Evolutionary conservation across 1,284 basidiomycete species (phyloP).

Genomic region (Agroathelia rolfsii): DNA sequence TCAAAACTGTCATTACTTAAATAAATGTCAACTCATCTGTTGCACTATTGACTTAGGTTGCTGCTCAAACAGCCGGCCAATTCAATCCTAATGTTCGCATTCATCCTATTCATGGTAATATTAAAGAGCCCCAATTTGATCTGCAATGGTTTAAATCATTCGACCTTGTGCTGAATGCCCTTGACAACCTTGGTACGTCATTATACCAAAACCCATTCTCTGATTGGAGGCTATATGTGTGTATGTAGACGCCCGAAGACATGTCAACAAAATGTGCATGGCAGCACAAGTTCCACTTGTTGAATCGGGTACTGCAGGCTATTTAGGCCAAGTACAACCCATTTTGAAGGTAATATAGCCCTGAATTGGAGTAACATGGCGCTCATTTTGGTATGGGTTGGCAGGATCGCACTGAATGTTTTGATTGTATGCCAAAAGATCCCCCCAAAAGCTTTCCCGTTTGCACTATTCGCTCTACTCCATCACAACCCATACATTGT

Average conservation of each 20-base stretch:
- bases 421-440: conserved; percentile 84
- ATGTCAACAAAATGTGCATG: conserved; percentile 97
- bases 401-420: conserved; percentile 83
- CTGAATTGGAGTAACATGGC: too few relatives aligned
- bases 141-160: conserved; percentile 85
- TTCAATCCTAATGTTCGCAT: conserved; percentile 93
- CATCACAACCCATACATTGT: conserved; percentile 95
- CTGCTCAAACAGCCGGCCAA: conserved; percentile 77
- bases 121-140: conserved; percentile 91
- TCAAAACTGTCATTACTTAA: conserved; percentile 8
- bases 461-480: conserved; percentile 96
- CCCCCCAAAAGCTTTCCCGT: conserved; percentile 94
- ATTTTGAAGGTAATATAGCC: conserved; percentile 65
- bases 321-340: conserved; percentile 81
- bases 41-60: conserved; percentile 43
- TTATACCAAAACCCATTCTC: conserved; percentile 14
- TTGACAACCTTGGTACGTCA: conserved; percentile 91
- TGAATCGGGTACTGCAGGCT: conserved; percentile 95
- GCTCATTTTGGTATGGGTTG: too few relatives aligned
- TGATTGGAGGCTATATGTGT: conserved; percentile 3
- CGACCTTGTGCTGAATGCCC: conserved; percentile 89
- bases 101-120: conserved; percentile 87
- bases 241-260: conserved; percentile 69
- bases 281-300: conserved; percentile 86
- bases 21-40: not conserved